Conservation (phyloP, 257 asterid genomes). For the Solanum ossicruentum region DNA sequence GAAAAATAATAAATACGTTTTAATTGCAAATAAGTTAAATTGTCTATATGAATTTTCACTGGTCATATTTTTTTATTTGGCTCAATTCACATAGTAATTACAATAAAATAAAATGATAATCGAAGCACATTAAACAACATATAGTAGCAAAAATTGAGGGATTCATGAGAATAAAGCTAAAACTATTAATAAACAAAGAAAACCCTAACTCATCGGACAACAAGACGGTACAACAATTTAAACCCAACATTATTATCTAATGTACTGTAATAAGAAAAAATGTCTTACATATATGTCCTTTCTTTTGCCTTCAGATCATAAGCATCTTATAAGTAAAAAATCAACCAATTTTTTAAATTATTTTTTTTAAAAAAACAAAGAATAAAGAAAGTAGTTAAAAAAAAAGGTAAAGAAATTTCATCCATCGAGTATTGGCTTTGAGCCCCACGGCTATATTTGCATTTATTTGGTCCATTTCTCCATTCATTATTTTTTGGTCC, state of each 20-base stretch:
- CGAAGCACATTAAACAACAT: background rate
- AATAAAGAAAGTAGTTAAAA: background rate
- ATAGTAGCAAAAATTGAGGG: background rate
- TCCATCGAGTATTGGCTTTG: background rate
- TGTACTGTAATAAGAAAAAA: background rate
- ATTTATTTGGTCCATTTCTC: slow-evolving; percentile 1
- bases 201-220: background rate
- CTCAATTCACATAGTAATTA: background rate
- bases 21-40: background rate
- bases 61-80: background rate
- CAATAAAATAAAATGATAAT: background rate
- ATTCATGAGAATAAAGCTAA: background rate
- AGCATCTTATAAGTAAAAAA: background rate
- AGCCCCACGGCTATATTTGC: background rate
- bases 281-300: background rate
- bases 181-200: background rate
- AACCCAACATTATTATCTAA: background rate
- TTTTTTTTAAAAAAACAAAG: background rate
- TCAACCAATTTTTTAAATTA: background rate
- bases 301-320: background rate
- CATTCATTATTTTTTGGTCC: background rate
- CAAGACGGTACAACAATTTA: background rate
- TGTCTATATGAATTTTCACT: background rate
- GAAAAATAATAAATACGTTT: background rate
- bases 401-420: background rate